Evolutionary conservation across 345 rosid species (phyloP).

Genomic region (Psidium friedrichsthalianum): DNA sequence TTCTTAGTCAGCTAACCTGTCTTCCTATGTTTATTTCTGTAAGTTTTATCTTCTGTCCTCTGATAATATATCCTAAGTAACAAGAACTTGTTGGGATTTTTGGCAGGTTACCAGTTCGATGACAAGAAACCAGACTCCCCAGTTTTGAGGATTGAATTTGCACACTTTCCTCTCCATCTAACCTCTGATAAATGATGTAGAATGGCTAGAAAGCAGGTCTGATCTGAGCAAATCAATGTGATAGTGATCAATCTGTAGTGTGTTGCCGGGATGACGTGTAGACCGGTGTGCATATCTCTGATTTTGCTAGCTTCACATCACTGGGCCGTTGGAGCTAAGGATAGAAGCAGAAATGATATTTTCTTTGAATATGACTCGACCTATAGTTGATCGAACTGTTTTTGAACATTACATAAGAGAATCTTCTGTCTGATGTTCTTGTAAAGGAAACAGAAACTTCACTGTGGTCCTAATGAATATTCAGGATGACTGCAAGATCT

Average conservation of each 20-base stretch:
- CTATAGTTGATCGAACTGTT: background rate
- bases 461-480: background rate
- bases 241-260: background rate
- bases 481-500: background rate
- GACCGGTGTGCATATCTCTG: background rate
- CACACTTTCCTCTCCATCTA: slow-evolving; percentile 35
- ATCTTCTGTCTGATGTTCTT: background rate
- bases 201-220: background rate
- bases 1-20: background rate
- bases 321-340: background rate
- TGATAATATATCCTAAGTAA: background rate
- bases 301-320: background rate
- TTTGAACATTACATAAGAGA: background rate
- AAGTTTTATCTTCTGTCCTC: background rate
- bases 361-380: background rate
- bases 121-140: slow-evolving; percentile 34
- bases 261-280: background rate
- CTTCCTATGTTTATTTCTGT: background rate
- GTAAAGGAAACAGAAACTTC: background rate
- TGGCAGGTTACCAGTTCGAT: slow-evolving; percentile 48
- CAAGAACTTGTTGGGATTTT: background rate
- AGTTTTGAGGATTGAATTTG: slow-evolving; percentile 26
- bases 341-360: background rate
- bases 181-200: slow-evolving; percentile 6
- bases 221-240: background rate